Evolutionary conservation across 2,329 filamentous ascomycete genomes (phyloP), one percentile per base, ranked within the genome.

Genomic region (Fusarium nygamai): DNA sequence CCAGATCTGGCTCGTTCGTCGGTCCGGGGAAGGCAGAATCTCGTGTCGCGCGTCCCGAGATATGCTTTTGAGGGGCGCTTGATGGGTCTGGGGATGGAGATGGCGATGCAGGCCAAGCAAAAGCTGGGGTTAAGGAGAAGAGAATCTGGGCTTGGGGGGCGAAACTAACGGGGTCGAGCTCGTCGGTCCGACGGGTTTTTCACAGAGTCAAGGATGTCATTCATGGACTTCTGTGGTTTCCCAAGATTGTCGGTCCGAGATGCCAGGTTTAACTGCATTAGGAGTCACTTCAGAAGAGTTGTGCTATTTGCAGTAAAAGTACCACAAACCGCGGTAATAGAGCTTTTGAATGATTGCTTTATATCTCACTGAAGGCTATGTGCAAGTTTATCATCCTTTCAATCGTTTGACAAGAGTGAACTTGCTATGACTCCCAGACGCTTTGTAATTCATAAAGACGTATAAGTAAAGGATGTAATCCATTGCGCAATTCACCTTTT

Each of bases 121-220:
- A 74, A 72, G 50, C 71, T 65, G 71, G 71, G 71, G 71, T 73
- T 65, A 46, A 61, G 58, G 67, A 72, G 67, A 56, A 44, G 51
- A 69, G 60, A 71, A 71, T 59, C 72, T 63, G 71, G 67, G 71
- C 62, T 62, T 24, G 39, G 59, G 67, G 58, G 67, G 67, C 67
- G 38, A 68, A 59, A 56, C 44, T 58, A 46, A 59, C 24, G 27
- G 38, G 34, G 54, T 33, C 20, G 17, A 29, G n/a, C 22, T 56
- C 61, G 71, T 74, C 71, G 71, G 71, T 44, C 71, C 71, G 71
- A 74, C 33, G 33, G 41, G n/a, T 3, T 29, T 16, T 20, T 34
- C 27, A 8, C n/a, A 27, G 38, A 69, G 43, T 34, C 38, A 39
- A 68, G 57, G 27, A 6, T 56, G 31, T 46, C 41, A 41, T n/a